Conservation (phyloP, 257 asterid genomes). For the Fraxinus americana region DNA sequence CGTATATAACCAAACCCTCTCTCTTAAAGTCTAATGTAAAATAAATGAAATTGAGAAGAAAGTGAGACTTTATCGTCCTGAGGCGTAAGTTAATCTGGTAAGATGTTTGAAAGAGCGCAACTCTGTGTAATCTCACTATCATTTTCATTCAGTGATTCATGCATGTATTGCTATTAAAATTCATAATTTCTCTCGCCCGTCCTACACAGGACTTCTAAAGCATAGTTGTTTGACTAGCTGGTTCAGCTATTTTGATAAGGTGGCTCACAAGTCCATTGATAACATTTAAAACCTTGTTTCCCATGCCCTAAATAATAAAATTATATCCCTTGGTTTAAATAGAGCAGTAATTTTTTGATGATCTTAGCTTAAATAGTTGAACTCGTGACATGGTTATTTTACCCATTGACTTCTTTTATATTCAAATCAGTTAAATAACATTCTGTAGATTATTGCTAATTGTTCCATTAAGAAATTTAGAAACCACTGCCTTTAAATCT, state of each 20-base stretch:
- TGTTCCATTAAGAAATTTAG: background rate
- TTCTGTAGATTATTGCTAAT: background rate
- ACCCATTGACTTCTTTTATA: background rate
- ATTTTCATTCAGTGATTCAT: background rate
- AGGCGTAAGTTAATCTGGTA: background rate
- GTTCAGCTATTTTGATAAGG: background rate
- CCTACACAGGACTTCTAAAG: background rate
- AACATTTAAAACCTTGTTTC: background rate
- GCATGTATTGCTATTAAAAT: background rate
- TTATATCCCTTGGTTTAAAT: too few relatives aligned
- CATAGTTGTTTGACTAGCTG: background rate
- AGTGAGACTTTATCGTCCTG: background rate
- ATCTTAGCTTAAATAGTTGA: background rate
- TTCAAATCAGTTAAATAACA: background rate
- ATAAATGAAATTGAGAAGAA: background rate
- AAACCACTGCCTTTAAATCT: background rate
- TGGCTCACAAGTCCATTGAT: background rate
- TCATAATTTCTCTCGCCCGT: background rate
- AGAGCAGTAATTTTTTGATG: background rate
- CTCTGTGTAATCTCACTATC: background rate
- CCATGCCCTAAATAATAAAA: background rate
- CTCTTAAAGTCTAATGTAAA: background rate
- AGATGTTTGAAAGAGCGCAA: background rate
- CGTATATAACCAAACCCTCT: background rate
- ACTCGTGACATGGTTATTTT: background rate